Base-by-base conservation (phyloP, 306 rosid species). In the Heteromeles arbutifolia region DNA sequence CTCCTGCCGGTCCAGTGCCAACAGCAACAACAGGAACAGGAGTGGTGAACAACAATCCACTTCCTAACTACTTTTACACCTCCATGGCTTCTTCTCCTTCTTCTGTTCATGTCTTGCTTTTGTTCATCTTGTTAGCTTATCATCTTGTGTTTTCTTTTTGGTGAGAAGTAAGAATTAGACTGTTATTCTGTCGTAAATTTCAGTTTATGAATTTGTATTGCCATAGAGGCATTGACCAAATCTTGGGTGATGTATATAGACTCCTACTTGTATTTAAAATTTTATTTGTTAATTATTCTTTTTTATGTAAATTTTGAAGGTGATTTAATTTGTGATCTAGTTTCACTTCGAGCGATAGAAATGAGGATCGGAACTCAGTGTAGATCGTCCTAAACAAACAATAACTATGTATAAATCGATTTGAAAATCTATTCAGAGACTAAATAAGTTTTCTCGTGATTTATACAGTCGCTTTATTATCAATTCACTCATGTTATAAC, bases 21-120 rank as follows among this genome's bases (percentile, higher is more conserved):
- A 88, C 84, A 39, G 65, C 80, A 22, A 79, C 82, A 53, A 82
- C 86, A 22, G 81, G 84, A 19, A 52, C 79, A 31, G 88, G 83
- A 31, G 81, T 84, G 72, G 83, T 85, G 3, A 86, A 80, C 62
- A 90, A 84, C 76, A 79, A 80, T 68, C 73, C 88, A 25, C 82
- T 83, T 72, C 95, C 95, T 21, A 90, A 86, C 76, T 89, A 92
- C 26, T 82, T 74, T 39, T 86, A 86, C 32, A 73, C 91, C 54
- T 88, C 97, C 0, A 58, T 44, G 6, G 87, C 90, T 57, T 68
- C 93, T 68, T 86, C 87, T 50, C 68, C 48, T 57, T 68, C 43
- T 65, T 73, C 82, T 15, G n/a, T 44, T 43, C 76, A 74, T 67
- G 79, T 79, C 29, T 15, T 72, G 3, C 24, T 77, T 21, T 39